Conservation (phyloP, 2,329 filamentous ascomycete species). For the Epichloe typhina region DNA sequence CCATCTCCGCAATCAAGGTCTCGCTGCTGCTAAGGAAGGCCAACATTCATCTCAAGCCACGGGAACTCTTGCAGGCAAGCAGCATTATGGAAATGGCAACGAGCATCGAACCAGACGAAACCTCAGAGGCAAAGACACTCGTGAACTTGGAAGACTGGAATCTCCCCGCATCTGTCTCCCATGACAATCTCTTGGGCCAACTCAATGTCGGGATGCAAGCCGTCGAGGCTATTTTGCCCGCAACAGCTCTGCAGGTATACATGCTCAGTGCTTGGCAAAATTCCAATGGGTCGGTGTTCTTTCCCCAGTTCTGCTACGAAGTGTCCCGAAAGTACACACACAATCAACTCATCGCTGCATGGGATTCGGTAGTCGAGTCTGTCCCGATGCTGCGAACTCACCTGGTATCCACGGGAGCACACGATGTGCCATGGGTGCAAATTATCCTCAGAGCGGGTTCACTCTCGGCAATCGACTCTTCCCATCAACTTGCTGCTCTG, state of each 20-base stretch:
- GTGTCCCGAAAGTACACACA: conserved; percentile 27
- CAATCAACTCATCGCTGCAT: conserved; percentile 39
- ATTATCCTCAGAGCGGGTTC: conserved; percentile 29
- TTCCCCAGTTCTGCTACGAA: conserved; percentile 54
- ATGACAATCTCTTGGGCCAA: conserved; percentile 22
- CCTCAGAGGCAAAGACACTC: neutral
- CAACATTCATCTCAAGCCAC: conserved; percentile 50
- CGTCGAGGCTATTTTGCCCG: conserved; percentile 49
- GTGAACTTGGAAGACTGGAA: conserved; percentile 9
- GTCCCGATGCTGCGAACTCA: conserved; percentile 56
- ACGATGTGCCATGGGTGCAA: conserved; percentile 47
- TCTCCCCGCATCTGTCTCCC: conserved; percentile 25
- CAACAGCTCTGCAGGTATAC: conserved; percentile 65
- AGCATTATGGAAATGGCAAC: conserved; percentile 52
- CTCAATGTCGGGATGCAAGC: conserved; percentile 28
- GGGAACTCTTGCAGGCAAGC: conserved; percentile 54
- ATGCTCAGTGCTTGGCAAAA: conserved; percentile 69
- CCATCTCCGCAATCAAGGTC: conserved; percentile 81
- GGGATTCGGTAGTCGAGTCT: conserved; percentile 42
- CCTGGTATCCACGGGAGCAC: conserved; percentile 40
- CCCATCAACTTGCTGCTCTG: conserved; percentile 14
- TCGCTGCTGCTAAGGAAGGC: conserved; percentile 54
- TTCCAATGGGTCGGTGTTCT: conserved; percentile 54
- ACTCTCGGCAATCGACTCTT: neutral
- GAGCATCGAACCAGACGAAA: conserved; percentile 4